A percentile compares a stretch with the other conserved stretches of the same genome.
phyloP scores from a whole-genome alignment of 2,329 filamentous ascomycete species.

The Tolypocladium ophioglossoides region DNA sequence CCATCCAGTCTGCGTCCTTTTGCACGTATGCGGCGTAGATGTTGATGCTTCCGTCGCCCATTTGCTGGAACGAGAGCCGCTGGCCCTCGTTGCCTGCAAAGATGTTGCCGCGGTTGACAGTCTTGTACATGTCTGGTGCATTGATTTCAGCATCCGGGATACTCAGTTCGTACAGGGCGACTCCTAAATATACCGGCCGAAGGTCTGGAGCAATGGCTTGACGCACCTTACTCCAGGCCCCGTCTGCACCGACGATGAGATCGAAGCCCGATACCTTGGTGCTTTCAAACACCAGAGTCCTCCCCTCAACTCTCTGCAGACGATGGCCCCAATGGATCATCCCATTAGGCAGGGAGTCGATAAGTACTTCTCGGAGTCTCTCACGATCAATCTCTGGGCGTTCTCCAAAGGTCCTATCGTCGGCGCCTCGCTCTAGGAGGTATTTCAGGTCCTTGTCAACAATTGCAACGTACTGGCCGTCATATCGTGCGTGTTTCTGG shows the following conservation, averaged over 20 bases:
- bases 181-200: constrained; percentile 33
- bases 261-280: constrained; percentile 26
- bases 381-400: constrained; percentile 44
- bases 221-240: constrained; percentile 26
- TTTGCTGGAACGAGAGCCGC: constrained; percentile 25
- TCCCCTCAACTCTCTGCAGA: constrained; percentile 27
- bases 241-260: constrained; percentile 24
- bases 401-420: constrained; percentile 14
- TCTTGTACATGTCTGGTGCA: constrained; percentile 30
- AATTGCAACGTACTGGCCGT: constrained; percentile 38
- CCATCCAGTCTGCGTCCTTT: constrained; percentile 25
- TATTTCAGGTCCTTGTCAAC: constrained; percentile 29
- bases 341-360: constrained; percentile 31
- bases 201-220: constrained; percentile 21
- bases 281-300: constrained; percentile 27
- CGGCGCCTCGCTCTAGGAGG: constrained; percentile 17
- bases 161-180: constrained; percentile 30
- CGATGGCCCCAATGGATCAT: constrained; percentile 35
- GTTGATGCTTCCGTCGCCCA: constrained; percentile 37
- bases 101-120: constrained; percentile 35
- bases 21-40: constrained; percentile 27
- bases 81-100: constrained; percentile 33
- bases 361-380: constrained; percentile 31
- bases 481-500: constrained; percentile 36
- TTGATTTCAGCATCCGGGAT: constrained; percentile 28